These are phyloP conservation scores for Eucalyptus fibrosa DNA, from an alignment of 345 rosid species.

Conservation along the genomic window DNA sequence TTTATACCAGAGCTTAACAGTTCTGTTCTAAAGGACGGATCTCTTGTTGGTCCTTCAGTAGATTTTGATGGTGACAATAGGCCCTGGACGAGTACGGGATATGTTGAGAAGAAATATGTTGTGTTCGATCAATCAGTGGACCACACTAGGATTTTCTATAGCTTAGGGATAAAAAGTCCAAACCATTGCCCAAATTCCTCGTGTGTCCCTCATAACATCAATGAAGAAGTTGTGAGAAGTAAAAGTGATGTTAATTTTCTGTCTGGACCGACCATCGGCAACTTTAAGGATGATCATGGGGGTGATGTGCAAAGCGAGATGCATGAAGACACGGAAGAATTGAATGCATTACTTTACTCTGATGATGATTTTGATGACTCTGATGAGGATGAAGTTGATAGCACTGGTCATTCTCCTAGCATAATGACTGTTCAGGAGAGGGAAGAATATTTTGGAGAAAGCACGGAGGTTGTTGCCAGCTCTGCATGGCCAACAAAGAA, in stretches of 20 bases:
- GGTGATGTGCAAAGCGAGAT: slow-evolving; percentile 45
- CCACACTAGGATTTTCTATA: slow-evolving; percentile 42
- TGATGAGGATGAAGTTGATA: slow-evolving; percentile 67
- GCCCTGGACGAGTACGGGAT: not conserved
- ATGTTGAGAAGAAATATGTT: slow-evolving; percentile 29
- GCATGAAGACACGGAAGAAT: slow-evolving; percentile 96
- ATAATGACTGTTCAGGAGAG: slow-evolving; percentile 17
- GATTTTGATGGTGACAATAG: not conserved
- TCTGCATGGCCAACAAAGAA: slow-evolving; percentile 49
- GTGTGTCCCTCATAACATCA: not conserved
- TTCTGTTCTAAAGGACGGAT: slow-evolving; percentile 14
- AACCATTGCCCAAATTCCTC: not conserved
- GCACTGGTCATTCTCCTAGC: slow-evolving; percentile 84
- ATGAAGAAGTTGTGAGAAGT: slow-evolving; percentile 4
- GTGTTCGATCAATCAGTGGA: slow-evolving; percentile 69
- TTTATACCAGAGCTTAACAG: slow-evolving; percentile 7
- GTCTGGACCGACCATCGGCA: not conserved
- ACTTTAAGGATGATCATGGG: slow-evolving; percentile 12
- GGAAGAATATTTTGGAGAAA: slow-evolving; percentile 11
- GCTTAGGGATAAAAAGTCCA: slow-evolving; percentile 12
- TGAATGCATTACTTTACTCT: slow-evolving; percentile 85
- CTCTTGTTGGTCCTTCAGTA: slow-evolving; percentile 7
- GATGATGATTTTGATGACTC: slow-evolving; percentile 54
- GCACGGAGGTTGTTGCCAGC: slow-evolving; percentile 39
- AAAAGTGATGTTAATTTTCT: slow-evolving; percentile 8